A percentile compares a stretch with the other conserved stretches of the same genome.
Evolutionary conservation across 371 early-diverging fungal genomes (phyloP).

Genomic region (Pancytospora epiphaga): DNA sequence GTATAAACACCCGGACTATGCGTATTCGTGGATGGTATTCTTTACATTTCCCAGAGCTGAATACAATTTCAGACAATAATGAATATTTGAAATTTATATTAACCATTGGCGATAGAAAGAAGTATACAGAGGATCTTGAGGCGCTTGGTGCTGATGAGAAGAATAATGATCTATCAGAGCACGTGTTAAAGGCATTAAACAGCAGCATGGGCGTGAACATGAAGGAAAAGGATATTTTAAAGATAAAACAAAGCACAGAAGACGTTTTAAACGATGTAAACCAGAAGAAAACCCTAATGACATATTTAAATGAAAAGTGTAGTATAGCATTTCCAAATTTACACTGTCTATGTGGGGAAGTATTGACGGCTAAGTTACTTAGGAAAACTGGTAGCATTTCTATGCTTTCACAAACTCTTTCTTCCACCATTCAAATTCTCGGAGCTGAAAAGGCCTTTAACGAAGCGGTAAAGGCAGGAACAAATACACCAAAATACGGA

Average conservation of each 20-base stretch:
- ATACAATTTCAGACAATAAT: slow-evolving; percentile 68
- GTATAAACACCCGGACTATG: slow-evolving; percentile 64
- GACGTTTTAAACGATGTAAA: slow-evolving; percentile 73
- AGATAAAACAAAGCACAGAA: slow-evolving; percentile 70
- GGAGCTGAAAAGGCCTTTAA: slow-evolving; percentile 93
- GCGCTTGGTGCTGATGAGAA: background rate
- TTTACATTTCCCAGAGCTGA: slow-evolving; percentile 80
- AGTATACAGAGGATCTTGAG: slow-evolving; percentile 10
- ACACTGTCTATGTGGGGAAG: slow-evolving; percentile 73
- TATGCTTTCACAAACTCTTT: slow-evolving; percentile 77
- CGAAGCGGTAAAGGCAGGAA: slow-evolving; percentile 80
- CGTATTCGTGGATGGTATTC: slow-evolving; percentile 84
- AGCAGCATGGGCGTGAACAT: slow-evolving; percentile 86
- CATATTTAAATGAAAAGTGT: slow-evolving; percentile 78
- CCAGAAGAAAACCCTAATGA: slow-evolving; percentile 73
- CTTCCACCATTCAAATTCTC: slow-evolving; percentile 83
- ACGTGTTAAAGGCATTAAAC: slow-evolving; percentile 70
- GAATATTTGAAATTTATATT: slow-evolving; percentile 66
- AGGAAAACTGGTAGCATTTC: slow-evolving; percentile 63
- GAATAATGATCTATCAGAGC: slow-evolving; percentile 5
- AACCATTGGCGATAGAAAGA: slow-evolving; percentile 49
- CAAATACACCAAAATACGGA: slow-evolving; percentile 89
- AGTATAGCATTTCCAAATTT: slow-evolving; percentile 78
- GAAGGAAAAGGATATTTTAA: slow-evolving; percentile 71
- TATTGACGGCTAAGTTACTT: slow-evolving; percentile 80